A percentile compares a stretch with the other conserved stretches of the same genome.
phyloP scores from a whole-genome alignment of 768 basidiomycete genomes.

The Zangia roseola region DNA sequence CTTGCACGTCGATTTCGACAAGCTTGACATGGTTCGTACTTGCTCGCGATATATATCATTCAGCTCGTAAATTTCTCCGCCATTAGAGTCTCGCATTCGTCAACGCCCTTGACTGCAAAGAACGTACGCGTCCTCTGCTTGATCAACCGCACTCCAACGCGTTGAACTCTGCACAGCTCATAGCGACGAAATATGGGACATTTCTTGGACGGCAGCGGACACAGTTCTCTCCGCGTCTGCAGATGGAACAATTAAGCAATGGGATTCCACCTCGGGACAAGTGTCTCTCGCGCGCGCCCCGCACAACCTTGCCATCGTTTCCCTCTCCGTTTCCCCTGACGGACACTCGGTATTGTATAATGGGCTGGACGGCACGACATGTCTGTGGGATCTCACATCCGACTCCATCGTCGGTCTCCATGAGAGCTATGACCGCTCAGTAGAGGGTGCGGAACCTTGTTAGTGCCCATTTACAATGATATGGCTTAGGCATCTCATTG shows the following conservation, averaged over 20 bases:
- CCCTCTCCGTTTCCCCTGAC: slow-evolving; percentile 67
- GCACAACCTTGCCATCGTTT: slow-evolving; percentile 86
- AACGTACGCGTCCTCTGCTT: slow-evolving; percentile 51
- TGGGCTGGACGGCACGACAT: slow-evolving; percentile 81
- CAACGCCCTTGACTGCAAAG: slow-evolving; percentile 70
- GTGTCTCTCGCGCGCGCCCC: slow-evolving; percentile 56
- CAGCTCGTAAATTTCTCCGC: slow-evolving; percentile 20
- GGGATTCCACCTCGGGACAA: slow-evolving; percentile 66
- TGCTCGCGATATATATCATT: slow-evolving; percentile 4
- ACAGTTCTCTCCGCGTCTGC: slow-evolving; percentile 70
- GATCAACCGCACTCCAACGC: neutral
- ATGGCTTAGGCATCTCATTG: neutral
- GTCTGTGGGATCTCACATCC: slow-evolving; percentile 66
- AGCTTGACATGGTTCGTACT: slow-evolving; percentile 28
- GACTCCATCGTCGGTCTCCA: slow-evolving; percentile 61
- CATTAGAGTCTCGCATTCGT: slow-evolving; percentile 68
- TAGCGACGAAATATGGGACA: slow-evolving; percentile 76
- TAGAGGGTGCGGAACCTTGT: slow-evolving; percentile 67
- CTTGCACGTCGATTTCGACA: neutral
- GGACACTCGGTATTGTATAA: slow-evolving; percentile 73
- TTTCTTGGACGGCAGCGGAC: slow-evolving; percentile 68
- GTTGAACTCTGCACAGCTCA: slow-evolving; percentile 51
- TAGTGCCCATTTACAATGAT: slow-evolving; percentile 28
- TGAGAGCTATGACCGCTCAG: slow-evolving; percentile 69
- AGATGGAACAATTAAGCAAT: slow-evolving; percentile 75